Base-by-base conservation (phyloP, 2,329 filamentous ascomycete genomes). In the Onygena corvina region DNA sequence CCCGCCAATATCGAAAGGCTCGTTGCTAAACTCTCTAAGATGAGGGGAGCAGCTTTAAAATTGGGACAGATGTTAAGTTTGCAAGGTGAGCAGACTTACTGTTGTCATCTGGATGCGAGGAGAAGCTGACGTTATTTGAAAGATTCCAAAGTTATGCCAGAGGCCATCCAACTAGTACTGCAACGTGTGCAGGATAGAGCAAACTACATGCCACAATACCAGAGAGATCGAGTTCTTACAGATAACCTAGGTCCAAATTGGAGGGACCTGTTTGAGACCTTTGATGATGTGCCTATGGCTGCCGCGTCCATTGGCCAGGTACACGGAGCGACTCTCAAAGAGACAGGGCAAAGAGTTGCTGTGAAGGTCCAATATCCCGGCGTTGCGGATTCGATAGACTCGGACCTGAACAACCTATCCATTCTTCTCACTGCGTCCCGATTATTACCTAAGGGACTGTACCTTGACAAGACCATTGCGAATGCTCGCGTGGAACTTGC, bases 351-450 rank as follows among this genome's bases (percentile, higher is more conserved):
- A 55, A 73, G 75, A 36, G 92, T 98, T 0, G 92, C 92, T 2
- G 89, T 98, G 60, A 98, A 98, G 67, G 83, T 98, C 7, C 92
- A 98, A 66, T 98, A 98, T 59, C 92, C 92, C 0, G 93, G 93
- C 11, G 92, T 98, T 1, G 86, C 90, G 14, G 83, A 86, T 64
- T 96, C 89, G 3, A 98, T 98, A 64, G 88, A 94, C 66, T 95
- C 90, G 0, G 92, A 98, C 60, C 76, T 98, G 1, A 93, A 87
- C 67, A 98, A 98, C 60, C 76, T 98, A 27, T 86, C 84, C 6
- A 77, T 98, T 50, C 80, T 98, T 1, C 78, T 98, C 9, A 92
- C 86, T 4, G 92, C 92, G 21, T 94, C 89, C 3, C 82, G 86
- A 50, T 77, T 98, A 21, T 75, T 98, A 0, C 93, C 92, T 0